These are phyloP conservation scores for Rosa multiflora DNA, from an alignment of 306 rosid species.

Conservation along the genomic window DNA sequence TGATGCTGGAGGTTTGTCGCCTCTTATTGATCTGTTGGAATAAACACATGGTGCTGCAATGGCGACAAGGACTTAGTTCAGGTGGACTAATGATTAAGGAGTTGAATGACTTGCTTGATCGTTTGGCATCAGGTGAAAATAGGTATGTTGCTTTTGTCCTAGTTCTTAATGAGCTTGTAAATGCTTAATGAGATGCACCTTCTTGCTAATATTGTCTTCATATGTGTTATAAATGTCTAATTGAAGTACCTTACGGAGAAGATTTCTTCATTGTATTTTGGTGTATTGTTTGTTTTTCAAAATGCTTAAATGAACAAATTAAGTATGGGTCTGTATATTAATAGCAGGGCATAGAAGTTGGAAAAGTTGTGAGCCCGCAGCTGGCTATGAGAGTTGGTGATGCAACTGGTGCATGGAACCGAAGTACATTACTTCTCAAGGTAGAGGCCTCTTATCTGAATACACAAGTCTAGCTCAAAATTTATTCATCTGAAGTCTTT, in stretches of 20 bases:
- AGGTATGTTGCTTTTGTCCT: neutral
- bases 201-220: neutral
- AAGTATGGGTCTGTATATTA: neutral
- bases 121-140: constrained; percentile 41
- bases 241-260: neutral
- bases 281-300: neutral
- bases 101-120: constrained; percentile 79
- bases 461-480: constrained; percentile 6
- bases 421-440: too few species aligned
- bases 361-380: too few species aligned
- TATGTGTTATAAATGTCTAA: neutral
- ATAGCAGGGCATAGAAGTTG: constrained; percentile 75
- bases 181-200: neutral
- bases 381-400: too few species aligned
- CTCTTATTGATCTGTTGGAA: constrained; percentile 44
- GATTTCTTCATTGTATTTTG: neutral
- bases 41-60: constrained; percentile 53
- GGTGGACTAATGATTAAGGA: constrained; percentile 78
- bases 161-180: neutral
- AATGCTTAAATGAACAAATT: neutral
- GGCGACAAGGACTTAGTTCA: constrained; percentile 73
- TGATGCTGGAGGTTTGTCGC: constrained; percentile 61
- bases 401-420: too few species aligned
- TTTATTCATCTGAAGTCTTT: neutral
- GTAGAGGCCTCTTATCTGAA: too few species aligned